Conservation (phyloP, 164 flowering plant genomes). For the Euptelea pleiosperma region DNA sequence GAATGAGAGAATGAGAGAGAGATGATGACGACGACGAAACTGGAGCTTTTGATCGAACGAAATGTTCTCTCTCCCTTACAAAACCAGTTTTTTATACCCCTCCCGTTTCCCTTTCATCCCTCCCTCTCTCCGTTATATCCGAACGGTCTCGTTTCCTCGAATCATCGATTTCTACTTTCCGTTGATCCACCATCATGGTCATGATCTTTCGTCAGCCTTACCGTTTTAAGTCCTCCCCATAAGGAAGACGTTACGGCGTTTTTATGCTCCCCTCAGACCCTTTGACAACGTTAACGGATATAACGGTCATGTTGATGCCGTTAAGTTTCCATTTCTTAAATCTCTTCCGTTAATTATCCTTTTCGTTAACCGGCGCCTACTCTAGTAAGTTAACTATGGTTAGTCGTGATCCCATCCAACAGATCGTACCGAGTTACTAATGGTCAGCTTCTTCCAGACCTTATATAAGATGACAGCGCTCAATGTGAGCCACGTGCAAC, state of each 20-base stretch:
- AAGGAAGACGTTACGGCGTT: no score
- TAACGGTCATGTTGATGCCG: slow-evolving; percentile 22
- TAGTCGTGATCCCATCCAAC: no score
- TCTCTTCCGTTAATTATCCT: no score
- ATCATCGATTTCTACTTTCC: slow-evolving; percentile 20
- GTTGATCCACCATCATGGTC: slow-evolving; percentile 13
- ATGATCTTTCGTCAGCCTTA: no score
- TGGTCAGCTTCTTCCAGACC: no score
- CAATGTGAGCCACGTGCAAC: no score
- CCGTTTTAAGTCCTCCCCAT: no score
- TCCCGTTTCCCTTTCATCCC: background rate
- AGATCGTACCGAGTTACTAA: no score
- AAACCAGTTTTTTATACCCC: slow-evolving; percentile 26
- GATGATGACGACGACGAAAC: no score
- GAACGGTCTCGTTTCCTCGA: slow-evolving; percentile 18
- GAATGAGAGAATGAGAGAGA: slow-evolving; percentile 9
- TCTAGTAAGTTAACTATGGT: no score
- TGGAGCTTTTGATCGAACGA: slow-evolving; percentile 23
- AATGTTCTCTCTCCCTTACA: slow-evolving; percentile 31
- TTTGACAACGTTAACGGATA: slow-evolving; percentile 8
- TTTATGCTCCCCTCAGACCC: background rate
- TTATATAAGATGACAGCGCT: no score
- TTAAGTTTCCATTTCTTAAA: background rate
- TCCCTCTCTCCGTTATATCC: slow-evolving; percentile 14
- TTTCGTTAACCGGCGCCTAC: no score